Evolutionary conservation across 257 asterid species (phyloP).

Genomic region (Plantago elongata): DNA sequence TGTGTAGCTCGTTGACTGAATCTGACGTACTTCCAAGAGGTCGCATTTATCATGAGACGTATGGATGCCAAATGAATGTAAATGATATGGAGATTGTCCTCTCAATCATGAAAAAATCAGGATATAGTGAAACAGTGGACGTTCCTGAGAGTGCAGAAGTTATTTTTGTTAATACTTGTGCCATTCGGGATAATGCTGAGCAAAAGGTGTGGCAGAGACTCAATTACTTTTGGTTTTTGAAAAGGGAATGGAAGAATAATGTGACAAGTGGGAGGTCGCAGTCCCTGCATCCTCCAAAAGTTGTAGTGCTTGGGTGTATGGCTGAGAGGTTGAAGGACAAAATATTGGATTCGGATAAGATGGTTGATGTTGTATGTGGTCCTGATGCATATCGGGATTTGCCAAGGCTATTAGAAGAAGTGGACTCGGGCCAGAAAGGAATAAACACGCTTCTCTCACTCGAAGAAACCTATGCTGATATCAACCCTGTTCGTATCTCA

Average conservation of each 20-base stretch:
- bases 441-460: conserved; percentile 93
- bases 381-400: conserved; percentile 97
- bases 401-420: conserved; percentile 91
- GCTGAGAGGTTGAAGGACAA: conserved; percentile 98
- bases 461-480: conserved; percentile 97
- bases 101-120: conserved; percentile 90
- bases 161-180: conserved; percentile 89
- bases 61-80: conserved; percentile 98
- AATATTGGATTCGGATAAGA: conserved; percentile 90
- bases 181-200: conserved; percentile 95
- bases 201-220: conserved; percentile 98
- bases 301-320: conserved; percentile 95
- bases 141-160: conserved; percentile 95
- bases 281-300: conserved; percentile 85
- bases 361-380: conserved; percentile 98
- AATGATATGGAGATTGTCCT: conserved; percentile 98
- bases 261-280: conserved; percentile 85
- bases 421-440: conserved; percentile 95
- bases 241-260: conserved; percentile 91
- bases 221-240: conserved; percentile 94
- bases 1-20: conserved; percentile 35
- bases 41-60: conserved; percentile 93
- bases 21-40: conserved; percentile 65
- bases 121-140: conserved; percentile 70
- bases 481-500: conserved; percentile 88